These are phyloP conservation scores for Candida dubliniensis DNA, from an alignment of 1,139 yeast genomes.

Conservation along the genomic window DNA sequence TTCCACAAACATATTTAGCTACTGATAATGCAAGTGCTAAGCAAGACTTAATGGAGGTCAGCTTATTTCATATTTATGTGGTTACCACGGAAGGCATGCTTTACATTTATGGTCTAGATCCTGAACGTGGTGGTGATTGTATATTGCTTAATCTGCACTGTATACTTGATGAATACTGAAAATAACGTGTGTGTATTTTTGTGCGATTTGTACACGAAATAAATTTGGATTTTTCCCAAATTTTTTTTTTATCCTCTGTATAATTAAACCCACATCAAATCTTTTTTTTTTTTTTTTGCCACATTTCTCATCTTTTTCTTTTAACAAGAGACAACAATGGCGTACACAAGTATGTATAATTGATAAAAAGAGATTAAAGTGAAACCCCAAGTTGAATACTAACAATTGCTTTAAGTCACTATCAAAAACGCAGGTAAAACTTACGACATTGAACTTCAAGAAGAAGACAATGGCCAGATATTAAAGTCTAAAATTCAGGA, in stretches of 20 bases:
- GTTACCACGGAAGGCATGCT: conserved; percentile 86
- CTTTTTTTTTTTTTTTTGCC: not conserved
- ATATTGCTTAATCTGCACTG: conserved; percentile 71
- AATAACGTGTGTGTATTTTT: not conserved
- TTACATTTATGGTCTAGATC: conserved; percentile 82
- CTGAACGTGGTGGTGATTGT: conserved; percentile 94
- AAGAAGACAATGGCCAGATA: conserved; percentile 59
- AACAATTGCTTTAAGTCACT: conserved; percentile 23
- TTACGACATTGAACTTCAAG: conserved; percentile 64
- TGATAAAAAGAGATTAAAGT: not conserved
- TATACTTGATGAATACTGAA: conserved; percentile 25
- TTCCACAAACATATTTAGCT: conserved; percentile 35
- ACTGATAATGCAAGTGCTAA: conserved; percentile 16
- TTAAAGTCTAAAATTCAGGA: conserved; percentile 72
- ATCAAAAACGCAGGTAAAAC: conserved; percentile 87
- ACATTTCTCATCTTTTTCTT: not conserved
- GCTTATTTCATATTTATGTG: conserved; percentile 67
- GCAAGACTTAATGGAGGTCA: conserved; percentile 41
- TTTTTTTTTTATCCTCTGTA: not conserved
- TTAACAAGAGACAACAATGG: not conserved
- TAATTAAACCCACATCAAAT: not conserved
- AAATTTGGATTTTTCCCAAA: not conserved
- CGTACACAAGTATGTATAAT: conserved; percentile 6
- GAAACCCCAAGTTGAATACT: not conserved
- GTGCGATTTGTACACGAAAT: too few relatives aligned